Evolutionary conservation across 1,284 basidiomycete species (phyloP).

Genomic region (Leccinum variabile): DNA sequence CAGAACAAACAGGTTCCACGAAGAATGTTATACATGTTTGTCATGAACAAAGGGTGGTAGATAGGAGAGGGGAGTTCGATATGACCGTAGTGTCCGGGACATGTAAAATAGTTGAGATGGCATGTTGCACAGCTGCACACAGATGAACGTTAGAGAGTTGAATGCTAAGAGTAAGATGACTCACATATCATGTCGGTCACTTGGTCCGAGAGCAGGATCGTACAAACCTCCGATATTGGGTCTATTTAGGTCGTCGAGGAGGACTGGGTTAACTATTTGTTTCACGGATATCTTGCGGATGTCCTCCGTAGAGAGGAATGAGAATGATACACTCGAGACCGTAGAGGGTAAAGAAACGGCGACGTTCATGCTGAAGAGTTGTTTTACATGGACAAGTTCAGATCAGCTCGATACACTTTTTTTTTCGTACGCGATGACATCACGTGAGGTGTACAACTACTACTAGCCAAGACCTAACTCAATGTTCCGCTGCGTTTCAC

Average conservation of each 20-base stretch:
- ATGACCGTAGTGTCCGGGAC: constrained; percentile 99
- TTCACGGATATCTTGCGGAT: constrained; percentile 93
- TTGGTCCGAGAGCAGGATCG: constrained; percentile 93
- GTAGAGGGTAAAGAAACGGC: constrained; percentile 85
- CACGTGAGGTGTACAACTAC: constrained; percentile 22
- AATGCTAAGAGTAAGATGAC: constrained; percentile 35
- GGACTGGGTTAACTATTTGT: constrained; percentile 91
- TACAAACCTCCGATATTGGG: constrained; percentile 94
- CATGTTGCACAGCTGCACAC: constrained; percentile 89
- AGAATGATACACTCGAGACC: constrained; percentile 89
- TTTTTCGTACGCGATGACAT: constrained; percentile 7
- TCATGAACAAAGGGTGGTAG: constrained; percentile 97
- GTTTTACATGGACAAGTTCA: constrained; percentile 5
- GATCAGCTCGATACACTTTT: constrained; percentile 20
- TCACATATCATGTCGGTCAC: constrained; percentile 84
- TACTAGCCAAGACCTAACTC: constrained; percentile 18
- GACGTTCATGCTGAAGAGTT: constrained; percentile 76
- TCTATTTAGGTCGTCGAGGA: constrained; percentile 92
- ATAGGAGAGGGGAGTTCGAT: constrained; percentile 96
- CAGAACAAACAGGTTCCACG: constrained; percentile 95
- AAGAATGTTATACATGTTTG: constrained; percentile 86
- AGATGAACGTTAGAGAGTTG: constrained; percentile 8
- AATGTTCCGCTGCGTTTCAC: constrained; percentile 52
- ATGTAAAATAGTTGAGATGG: constrained; percentile 86
- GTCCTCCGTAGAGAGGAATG: constrained; percentile 91